Percentiles rank a stretch among this genome's conserved stretches.
phyloP scores from a whole-genome alignment of 2,329 filamentous ascomycete species.

The Colletotrichum sansevieriae region DNA sequence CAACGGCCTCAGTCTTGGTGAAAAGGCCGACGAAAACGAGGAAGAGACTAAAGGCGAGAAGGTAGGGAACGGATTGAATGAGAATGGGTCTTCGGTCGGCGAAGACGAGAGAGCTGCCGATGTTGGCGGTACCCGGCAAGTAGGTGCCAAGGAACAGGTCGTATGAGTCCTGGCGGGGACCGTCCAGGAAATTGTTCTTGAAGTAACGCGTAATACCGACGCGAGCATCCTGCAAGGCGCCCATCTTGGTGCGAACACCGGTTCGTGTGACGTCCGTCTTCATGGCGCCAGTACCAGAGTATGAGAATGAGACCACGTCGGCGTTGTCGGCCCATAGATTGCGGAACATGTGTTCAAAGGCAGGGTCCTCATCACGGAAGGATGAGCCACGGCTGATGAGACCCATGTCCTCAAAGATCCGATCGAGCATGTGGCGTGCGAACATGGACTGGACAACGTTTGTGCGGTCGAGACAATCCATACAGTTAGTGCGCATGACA shows the following conservation, averaged over 20 bases:
- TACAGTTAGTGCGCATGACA: conserved; percentile 97
- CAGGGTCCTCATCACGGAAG: conserved; percentile 80
- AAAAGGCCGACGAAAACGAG: conserved; percentile 82
- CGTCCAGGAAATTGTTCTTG: conserved; percentile 94
- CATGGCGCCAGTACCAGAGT: conserved; percentile 95
- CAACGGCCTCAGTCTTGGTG: conserved; percentile 78
- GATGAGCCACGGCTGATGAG: conserved; percentile 81
- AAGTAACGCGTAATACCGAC: conserved; percentile 92
- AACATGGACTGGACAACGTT: conserved; percentile 99
- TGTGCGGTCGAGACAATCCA: conserved; percentile 98
- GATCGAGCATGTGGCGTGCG: conserved; percentile 87
- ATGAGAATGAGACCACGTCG: conserved; percentile 91
- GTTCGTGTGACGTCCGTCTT: conserved; percentile 99
- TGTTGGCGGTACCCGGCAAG: conserved; percentile 77
- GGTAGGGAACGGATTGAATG: conserved; percentile 93
- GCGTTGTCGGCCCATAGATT: conserved; percentile 99
- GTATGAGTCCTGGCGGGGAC: conserved; percentile 93
- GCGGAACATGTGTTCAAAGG: conserved; percentile 92
- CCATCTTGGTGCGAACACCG: conserved; percentile 86
- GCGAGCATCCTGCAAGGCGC: conserved; percentile 86
- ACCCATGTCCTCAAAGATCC: conserved; percentile 88
- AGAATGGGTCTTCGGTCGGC: conserved; percentile 86
- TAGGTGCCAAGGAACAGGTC: conserved; percentile 94
- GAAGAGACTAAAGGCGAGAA: conserved; percentile 88
- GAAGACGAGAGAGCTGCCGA: conserved; percentile 82